Evolutionary conservation across 2,329 filamentous ascomycete genomes (phyloP).

Genomic region (Neonectria hederae): DNA sequence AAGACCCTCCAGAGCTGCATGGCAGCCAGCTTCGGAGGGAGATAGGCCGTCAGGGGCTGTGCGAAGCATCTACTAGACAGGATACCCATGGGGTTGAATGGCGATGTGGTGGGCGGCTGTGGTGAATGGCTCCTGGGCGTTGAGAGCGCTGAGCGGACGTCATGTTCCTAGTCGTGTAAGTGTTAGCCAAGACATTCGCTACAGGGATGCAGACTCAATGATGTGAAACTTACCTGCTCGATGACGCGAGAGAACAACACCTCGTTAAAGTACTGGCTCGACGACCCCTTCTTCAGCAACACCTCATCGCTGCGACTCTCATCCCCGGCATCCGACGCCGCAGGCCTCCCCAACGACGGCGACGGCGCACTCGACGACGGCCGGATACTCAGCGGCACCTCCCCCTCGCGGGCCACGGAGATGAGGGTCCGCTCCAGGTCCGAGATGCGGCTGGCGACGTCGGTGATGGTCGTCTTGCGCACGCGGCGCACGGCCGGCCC

Average conservation of each 20-base stretch:
- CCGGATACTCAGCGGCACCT: neutral
- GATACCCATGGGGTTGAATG: slow-evolving; percentile 47
- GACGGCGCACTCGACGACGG: neutral
- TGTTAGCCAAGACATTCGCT: slow-evolving; percentile 1
- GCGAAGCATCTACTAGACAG: slow-evolving; percentile 40
- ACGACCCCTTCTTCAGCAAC: slow-evolving; percentile 45
- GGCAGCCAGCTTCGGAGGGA: slow-evolving; percentile 40
- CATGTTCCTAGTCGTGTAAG: slow-evolving; percentile 30
- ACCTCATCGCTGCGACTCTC: slow-evolving; percentile 35
- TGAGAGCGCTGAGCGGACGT: slow-evolving; percentile 36
- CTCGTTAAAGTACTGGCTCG: slow-evolving; percentile 51
- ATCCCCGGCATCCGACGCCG: slow-evolving; percentile 1
- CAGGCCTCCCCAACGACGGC: neutral
- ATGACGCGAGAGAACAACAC: slow-evolving; percentile 48
- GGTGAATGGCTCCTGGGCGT: slow-evolving; percentile 27
- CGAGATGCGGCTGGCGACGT: slow-evolving; percentile 49
- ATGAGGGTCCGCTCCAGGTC: slow-evolving; percentile 46
- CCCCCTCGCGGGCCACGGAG: slow-evolving; percentile 23
- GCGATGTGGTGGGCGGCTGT: slow-evolving; percentile 26
- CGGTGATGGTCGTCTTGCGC: slow-evolving; percentile 44
- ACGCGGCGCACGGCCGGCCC: slow-evolving; percentile 39
- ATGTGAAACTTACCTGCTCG: slow-evolving; percentile 40
- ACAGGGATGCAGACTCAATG: neutral
- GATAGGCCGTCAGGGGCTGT: slow-evolving; percentile 30
- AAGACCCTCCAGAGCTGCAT: slow-evolving; percentile 46